Base-by-base conservation (phyloP, 768 basidiomycete species). In the Rhizopogon roseolus region DNA sequence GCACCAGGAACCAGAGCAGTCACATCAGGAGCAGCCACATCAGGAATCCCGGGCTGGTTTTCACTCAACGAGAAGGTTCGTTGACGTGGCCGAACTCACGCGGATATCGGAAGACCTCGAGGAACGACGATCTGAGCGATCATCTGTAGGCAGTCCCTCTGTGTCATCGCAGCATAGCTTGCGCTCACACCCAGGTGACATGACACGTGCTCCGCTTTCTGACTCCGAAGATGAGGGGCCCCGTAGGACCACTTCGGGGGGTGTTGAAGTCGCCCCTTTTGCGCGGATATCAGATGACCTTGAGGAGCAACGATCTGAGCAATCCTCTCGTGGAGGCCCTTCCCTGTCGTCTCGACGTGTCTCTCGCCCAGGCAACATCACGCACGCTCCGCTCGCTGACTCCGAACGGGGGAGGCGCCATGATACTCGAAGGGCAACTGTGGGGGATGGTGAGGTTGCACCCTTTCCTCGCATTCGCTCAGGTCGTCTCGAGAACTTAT, bases 401-500 rank as follows among this genome's bases (percentile, higher is more conserved):
- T 22, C 34, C 19, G 46, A 48, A 36, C 34, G 22, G 8, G 22
- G 13, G 19, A 48, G 19, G 22, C 46, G 19, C 8, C 34, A 34
- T 36, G 34, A 5, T 5, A 48, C 22, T 16, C 9, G 22, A 16
- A 36, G 34, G 22, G 41, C 36, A 10, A 52, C 38, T 2, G 27
- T 13, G 25, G 59, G 51, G 46, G 49, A 41, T n/a, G 67, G 66
- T 42, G 56, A 60, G 7, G 75, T 73, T 27, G 77, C 83, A 0
- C 85, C 89, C 1, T 93, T 97, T 73, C 93, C 93, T 0, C 81
- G 84, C 55, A 93, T 94, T 42, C 82, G 88, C 19, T 91, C 89
- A 8, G 81, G 82, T 41, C 82, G 80, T 41, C 77, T 93, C 38
- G 91, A 96, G 64, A 76, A 80, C 0, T 69, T 94, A 49, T 93